These are phyloP conservation scores for Psidium guajava DNA, from an alignment of 345 rosid genomes.

Conservation along the genomic window DNA sequence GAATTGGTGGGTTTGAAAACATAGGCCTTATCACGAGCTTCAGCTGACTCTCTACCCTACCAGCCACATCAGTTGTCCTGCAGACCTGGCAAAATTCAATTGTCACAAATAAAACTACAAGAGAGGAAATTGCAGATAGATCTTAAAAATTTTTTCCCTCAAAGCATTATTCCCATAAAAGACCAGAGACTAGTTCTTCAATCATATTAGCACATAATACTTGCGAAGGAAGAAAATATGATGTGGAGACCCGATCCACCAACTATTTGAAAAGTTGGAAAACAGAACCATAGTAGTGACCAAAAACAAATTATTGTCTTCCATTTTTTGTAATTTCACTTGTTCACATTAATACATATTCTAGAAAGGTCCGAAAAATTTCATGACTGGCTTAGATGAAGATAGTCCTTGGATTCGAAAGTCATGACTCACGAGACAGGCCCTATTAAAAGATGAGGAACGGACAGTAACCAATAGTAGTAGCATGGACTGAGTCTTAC, in stretches of 20 bases:
- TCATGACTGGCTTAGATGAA: not conserved
- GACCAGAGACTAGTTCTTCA: not conserved
- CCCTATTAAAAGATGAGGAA: not conserved
- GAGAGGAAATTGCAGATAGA: not conserved
- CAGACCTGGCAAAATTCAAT: constrained; percentile 37
- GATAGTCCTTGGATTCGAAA: not conserved
- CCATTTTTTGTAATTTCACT: not conserved
- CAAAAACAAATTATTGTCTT: not conserved
- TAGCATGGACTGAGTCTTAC: constrained; percentile 34
- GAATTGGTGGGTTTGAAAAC: constrained; percentile 89
- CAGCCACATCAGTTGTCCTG: constrained; percentile 72
- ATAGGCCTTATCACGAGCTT: constrained; percentile 86
- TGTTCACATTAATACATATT: not conserved
- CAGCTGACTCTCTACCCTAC: constrained; percentile 75
- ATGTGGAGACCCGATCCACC: not conserved
- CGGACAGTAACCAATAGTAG: not conserved
- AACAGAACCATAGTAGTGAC: not conserved
- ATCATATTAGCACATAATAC: not conserved
- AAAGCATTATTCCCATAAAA: not conserved
- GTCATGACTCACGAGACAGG: not conserved
- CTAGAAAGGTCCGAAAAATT: not conserved
- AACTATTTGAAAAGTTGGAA: not conserved
- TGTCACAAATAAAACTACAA: not conserved
- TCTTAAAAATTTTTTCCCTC: not conserved
- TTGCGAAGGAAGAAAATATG: not conserved